These are phyloP conservation scores for Raphanus sativus DNA, from an alignment of 345 rosid species.

Conservation along the genomic window DNA sequence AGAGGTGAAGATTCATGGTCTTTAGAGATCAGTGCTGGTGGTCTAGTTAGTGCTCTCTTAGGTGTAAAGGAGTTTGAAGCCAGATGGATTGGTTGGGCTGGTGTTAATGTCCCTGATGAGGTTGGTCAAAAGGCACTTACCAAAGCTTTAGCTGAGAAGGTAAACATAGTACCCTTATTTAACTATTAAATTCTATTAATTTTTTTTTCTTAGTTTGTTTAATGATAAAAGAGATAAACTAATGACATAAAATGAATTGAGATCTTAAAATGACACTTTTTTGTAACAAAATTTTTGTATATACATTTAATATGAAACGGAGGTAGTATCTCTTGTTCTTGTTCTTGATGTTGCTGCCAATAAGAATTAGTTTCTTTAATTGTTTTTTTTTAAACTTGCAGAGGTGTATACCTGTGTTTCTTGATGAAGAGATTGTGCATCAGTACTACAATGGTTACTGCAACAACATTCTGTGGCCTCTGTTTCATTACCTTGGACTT, in stretches of 20 bases:
- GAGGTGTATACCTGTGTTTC: constrained; percentile 99
- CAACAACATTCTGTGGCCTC: constrained; percentile 98
- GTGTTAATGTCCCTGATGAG: constrained; percentile 97
- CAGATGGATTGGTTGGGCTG: constrained; percentile 99
- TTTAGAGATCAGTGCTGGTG: constrained; percentile 96
- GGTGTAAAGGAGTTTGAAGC: constrained; percentile 99
- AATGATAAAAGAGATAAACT: too few relatives aligned
- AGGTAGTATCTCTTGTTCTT: too few relatives aligned
- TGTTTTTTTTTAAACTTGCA: constrained; percentile 26
- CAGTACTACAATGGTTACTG: constrained; percentile 98
- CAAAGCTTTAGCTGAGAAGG: constrained; percentile 96
- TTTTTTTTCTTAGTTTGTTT: too few relatives aligned
- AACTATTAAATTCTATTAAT: too few relatives aligned
- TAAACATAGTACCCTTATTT: constrained; percentile 9
- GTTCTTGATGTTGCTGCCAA: too few relatives aligned
- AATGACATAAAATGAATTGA: too few relatives aligned
- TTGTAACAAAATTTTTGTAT: too few relatives aligned
- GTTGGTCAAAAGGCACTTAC: constrained; percentile 92
- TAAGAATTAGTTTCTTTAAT: too few relatives aligned
- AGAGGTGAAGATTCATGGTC: constrained; percentile 96
- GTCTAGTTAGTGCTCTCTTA: constrained; percentile 91
- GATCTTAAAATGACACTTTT: too few relatives aligned
- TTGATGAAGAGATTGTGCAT: constrained; percentile 98
- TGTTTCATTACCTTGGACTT: constrained; percentile 95
- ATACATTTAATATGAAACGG: too few relatives aligned